These are phyloP conservation scores for Vanderwaltozyma verrucispora DNA, from an alignment of 805 yeast species.

Conservation along the genomic window DNA sequence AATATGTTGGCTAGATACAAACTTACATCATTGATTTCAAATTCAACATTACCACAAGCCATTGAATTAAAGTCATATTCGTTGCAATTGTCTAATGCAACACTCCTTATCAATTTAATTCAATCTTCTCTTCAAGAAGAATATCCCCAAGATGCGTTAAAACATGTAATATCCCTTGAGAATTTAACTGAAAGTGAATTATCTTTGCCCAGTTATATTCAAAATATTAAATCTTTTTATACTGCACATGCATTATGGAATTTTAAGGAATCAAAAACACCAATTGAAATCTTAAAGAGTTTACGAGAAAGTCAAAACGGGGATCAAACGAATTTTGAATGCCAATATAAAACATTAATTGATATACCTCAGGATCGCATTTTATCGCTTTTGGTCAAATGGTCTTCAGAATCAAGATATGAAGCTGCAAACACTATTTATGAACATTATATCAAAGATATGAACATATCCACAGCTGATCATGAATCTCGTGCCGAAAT, in stretches of 20 bases:
- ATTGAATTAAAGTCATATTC: neutral
- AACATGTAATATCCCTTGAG: conserved; percentile 11
- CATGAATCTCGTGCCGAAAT: conserved; percentile 33
- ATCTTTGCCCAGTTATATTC: conserved; percentile 5
- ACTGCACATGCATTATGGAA: conserved; percentile 59
- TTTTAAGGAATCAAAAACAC: conserved; percentile 42
- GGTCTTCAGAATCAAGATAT: conserved; percentile 64
- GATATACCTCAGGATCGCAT: conserved; percentile 16
- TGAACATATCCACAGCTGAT: conserved; percentile 13
- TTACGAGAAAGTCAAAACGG: conserved; percentile 10
- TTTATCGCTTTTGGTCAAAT: conserved; percentile 42
- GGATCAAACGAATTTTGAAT: neutral
- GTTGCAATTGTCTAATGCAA: conserved; percentile 1
- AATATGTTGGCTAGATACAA: conserved; percentile 12
- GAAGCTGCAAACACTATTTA: conserved; percentile 53
- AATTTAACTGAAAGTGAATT: conserved; percentile 3
- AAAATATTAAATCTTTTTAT: conserved; percentile 28
- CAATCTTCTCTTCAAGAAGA: conserved; percentile 7
- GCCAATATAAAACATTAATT: conserved; percentile 1
- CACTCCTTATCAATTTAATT: conserved; percentile 6
- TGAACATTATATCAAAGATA: conserved; percentile 41
- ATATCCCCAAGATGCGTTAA: conserved; percentile 18
- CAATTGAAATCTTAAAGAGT: conserved; percentile 44
- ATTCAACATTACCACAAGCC: neutral
- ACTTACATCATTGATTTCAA: conserved; percentile 4